phyloP scores from a whole-genome alignment of 169 alveolate genomes.

The Toxoplasma gondii region DNA sequence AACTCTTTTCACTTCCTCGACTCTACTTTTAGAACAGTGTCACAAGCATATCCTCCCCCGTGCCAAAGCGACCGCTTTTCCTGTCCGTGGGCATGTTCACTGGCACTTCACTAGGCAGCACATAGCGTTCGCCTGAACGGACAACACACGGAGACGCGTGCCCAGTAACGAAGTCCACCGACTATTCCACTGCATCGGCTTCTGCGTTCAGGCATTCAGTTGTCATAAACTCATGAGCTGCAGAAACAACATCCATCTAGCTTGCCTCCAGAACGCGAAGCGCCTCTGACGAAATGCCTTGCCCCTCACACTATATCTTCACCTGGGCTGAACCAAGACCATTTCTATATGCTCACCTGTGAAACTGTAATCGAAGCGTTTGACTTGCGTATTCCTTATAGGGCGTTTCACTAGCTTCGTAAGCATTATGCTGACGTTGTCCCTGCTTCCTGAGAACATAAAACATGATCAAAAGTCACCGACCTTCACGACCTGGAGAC shows the following conservation, averaged over 20 bases:
- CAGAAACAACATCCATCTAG: no score
- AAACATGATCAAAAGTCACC: not conserved
- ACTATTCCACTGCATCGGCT: not conserved
- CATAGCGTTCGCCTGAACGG: conserved; percentile 14
- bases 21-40: not conserved
- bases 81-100: not conserved
- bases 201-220: not conserved
- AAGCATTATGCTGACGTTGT: conserved; percentile 41
- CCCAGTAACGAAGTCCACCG: not conserved
- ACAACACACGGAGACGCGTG: not conserved
- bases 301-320: no score
- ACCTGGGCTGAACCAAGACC: no score
- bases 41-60: not conserved
- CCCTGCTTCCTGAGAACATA: conserved; percentile 1
- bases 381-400: not conserved
- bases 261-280: no score
- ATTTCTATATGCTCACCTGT: not conserved
- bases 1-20: no score
- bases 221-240: no score
- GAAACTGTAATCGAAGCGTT: conserved; percentile 48
- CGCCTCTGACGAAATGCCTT: no score
- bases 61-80: conserved; percentile 2
- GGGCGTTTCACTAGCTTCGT: conserved; percentile 37
- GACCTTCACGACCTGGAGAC: not conserved
- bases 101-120: not conserved